Evolutionary conservation across 164 flowering plant genomes (phyloP), one percentile per base, ranked within the genome.

Genomic region (Brasenia schreberi): DNA sequence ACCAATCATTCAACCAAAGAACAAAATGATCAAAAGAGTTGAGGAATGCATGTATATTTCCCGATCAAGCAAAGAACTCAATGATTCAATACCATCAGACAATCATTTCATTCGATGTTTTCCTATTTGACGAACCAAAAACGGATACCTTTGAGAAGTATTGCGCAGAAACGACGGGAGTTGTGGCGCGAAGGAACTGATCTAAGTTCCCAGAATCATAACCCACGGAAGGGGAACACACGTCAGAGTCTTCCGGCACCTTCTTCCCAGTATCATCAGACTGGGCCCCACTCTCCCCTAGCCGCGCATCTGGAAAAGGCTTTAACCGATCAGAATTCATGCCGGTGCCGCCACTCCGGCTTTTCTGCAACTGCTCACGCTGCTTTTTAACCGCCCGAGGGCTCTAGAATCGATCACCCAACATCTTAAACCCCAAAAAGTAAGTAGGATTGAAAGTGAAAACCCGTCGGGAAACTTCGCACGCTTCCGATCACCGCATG

Each of bases 151-250:
- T 81, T 11, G 87, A 64, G 42, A 77, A 76, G 66, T 68, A 71
- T 69, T 73, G 83, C 18, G 82, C 85, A 2, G 78, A 76, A 56
- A 88, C 86, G 10, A 64, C 43, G 0, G 86, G 90, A 67, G 88
- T 80, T 62, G 79, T 79, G 16, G 84, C 78, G 17, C 82, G 76
- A 67, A 88, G 52, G 63, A 88, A 68, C 63, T 87, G 84, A 70
- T 86, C 91, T 72, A 88, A 72, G 69, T 84, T 85, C 3, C 80
- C 69, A 62, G 65, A 70, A 42, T 70, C 49, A 17, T 23, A 45
- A 18, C 61, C 16, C 67, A 62, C 65, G 16, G 62, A 4, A 56
- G 52, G 17, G 65, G 59, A 17, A 9, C 33, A 18, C 17, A 61
- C 19, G 18, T 18, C 19, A 11, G 19, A 18, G 63, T 23, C 33